These are phyloP conservation scores for Daldinia concentrica DNA, from an alignment of 495 filamentous ascomycete species.

Conservation along the genomic window DNA sequence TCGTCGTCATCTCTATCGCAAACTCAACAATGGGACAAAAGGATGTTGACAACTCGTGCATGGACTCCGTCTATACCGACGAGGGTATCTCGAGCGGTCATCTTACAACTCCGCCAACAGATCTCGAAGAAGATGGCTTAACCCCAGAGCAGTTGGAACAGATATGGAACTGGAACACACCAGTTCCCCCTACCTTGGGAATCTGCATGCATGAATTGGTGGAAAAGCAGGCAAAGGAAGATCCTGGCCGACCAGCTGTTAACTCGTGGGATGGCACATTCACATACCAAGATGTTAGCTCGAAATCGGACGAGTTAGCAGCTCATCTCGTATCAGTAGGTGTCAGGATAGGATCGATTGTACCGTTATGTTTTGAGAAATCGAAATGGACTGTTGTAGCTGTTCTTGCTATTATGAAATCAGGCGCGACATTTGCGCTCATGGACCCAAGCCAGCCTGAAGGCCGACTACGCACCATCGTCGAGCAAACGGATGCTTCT, in stretches of 20 bases:
- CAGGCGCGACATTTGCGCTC: slow-evolving; percentile 57
- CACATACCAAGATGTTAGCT: slow-evolving; percentile 64
- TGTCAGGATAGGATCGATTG: slow-evolving; percentile 55
- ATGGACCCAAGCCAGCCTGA: slow-evolving; percentile 56
- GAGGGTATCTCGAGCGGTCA: slow-evolving; percentile 37
- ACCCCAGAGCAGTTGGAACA: slow-evolving; percentile 45
- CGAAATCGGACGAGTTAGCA: slow-evolving; percentile 59
- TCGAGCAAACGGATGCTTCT: slow-evolving; percentile 58
- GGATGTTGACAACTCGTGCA: slow-evolving; percentile 23
- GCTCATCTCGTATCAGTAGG: slow-evolving; percentile 52
- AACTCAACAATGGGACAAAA: slow-evolving; percentile 28
- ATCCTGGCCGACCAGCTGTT: slow-evolving; percentile 48
- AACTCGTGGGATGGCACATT: slow-evolving; percentile 67
- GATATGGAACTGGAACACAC: slow-evolving; percentile 54
- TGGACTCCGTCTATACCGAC: slow-evolving; percentile 36
- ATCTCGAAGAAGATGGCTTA: slow-evolving; percentile 43
- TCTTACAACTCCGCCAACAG: slow-evolving; percentile 45
- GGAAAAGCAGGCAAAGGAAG: slow-evolving; percentile 40
- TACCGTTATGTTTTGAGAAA: slow-evolving; percentile 67
- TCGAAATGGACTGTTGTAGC: slow-evolving; percentile 62
- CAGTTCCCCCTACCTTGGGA: slow-evolving; percentile 49
- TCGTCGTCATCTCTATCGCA: not conserved
- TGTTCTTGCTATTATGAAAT: slow-evolving; percentile 62
- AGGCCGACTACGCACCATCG: slow-evolving; percentile 62
- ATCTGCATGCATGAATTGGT: slow-evolving; percentile 55